Evolutionary conservation across 257 asterid genomes (phyloP), one percentile per base, ranked within the genome.

Genomic region (Voacanga thouarsii): DNA sequence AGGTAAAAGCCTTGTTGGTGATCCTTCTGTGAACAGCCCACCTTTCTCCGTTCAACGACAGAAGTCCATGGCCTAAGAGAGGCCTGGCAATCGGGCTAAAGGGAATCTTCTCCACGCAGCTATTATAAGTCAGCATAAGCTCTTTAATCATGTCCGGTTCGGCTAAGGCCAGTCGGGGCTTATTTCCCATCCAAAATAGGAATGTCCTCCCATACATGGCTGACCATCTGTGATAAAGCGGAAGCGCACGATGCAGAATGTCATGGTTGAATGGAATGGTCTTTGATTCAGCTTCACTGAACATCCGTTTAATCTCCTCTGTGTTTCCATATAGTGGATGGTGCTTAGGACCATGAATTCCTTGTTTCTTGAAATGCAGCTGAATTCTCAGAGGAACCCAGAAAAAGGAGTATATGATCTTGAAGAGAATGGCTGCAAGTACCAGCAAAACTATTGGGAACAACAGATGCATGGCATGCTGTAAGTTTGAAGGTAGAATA

Each of bases 241-340:
- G 96, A 21, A 69, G 67, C 0, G 81, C 89, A 15, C 92, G 84
- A 56, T 82, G 85, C 12, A 82, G 81, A 14, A 85, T 72, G 45
- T 86, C 88, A 80, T 89, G 92, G 12, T 84, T 57, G 64, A 89
- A 72, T 2, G 79, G 47, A 68, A 81, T 78, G 23, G 92, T 79
- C 71, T 26, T 83, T 21, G 83, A 66, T 79, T 84, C 84, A 33
- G 92, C 90, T 49, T 77, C 87, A 80, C 79, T 50, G 19, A 90
- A 63, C 75, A 72, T 78, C 82, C 60, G 78, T 77, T 47, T 83
- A 66, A 84, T 74, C 79, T 75, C 87, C 45, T 86, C 85, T 7
- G 92, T 12, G 87, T 89, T 90, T 14, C 87, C 94, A 79, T 74
- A 83, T 80, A 88, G 50, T 74, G 85, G 89, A 79, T 87, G 86